Evolutionary conservation across 257 asterid species (phyloP), one percentile per base, ranked within the genome.

Genomic region (Nicotiana sylvestris): DNA sequence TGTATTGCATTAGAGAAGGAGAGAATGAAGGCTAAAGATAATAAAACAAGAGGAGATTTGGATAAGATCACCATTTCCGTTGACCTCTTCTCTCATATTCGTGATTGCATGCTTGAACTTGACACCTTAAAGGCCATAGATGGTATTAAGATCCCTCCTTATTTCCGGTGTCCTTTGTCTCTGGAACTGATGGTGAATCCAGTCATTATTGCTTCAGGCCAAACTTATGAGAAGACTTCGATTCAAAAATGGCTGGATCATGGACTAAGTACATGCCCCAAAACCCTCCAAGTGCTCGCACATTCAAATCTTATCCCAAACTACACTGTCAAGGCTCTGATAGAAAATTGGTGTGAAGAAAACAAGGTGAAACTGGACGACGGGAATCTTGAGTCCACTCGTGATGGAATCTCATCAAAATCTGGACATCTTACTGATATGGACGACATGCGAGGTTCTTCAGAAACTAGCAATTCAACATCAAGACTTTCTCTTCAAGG

Each of bases 191-290:
- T 96, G 98, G 78, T 76, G 77, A 98, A 96, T 77, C 99, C 99
- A 2, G 99, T 96, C 58, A 94, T 91, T 78, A 91, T 96, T 87
- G 93, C 97, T 84, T 96, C 99, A 1, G 99, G 99, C 74, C 96
- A 93, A 87, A 96, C 98, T 30, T 96, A 87, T 60, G 98, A 96
- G 85, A 92, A 92, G 85, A 81, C 91, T 32, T 89, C 95, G 74
- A 92, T 94, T 82, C 88, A 89, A 84, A 96, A 89, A 90, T 94
- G 98, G 99, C 83, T 96, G 84, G 98, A 92, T 86, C 84, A 92
- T 62, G 98, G 98, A 68, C 82, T 96, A 51, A 89, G 74, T 82
- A 85, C 84, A 66, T 96, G 98, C 90, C 99, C 99, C 9, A 86
- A 87, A 87, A 94, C 98, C 4, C 88, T 86, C 51, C 64, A 57